These are phyloP conservation scores for Colletotrichum magnum DNA, from an alignment of 2,329 filamentous ascomycete species.

Conservation along the genomic window DNA sequence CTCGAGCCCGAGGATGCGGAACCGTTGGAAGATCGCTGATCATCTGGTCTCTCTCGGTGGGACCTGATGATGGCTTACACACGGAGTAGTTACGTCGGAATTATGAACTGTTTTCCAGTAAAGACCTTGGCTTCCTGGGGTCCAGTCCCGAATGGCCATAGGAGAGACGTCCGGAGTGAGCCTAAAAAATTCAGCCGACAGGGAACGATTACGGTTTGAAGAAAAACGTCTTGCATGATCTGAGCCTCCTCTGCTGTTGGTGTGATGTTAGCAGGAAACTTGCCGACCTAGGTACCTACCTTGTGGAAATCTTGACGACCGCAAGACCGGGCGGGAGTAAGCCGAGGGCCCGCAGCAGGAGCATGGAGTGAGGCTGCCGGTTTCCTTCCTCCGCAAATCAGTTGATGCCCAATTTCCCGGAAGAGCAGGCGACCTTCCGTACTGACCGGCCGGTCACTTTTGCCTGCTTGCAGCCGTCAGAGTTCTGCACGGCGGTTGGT, in stretches of 20 bases:
- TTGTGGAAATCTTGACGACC: too few relatives aligned
- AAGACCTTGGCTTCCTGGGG: conserved; percentile 11
- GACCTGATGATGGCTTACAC: neutral
- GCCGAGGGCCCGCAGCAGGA: too few relatives aligned
- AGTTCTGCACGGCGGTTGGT: too few relatives aligned
- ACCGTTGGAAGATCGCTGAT: neutral
- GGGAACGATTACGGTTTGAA: neutral
- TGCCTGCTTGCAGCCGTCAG: too few relatives aligned
- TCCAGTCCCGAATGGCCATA: neutral
- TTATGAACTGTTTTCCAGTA: neutral
- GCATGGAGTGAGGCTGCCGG: too few relatives aligned
- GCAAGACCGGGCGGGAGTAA: too few relatives aligned
- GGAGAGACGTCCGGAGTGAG: neutral
- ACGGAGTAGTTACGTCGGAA: neutral
- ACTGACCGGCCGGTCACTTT: too few relatives aligned
- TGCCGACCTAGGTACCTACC: too few relatives aligned
- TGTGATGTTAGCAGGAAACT: neutral
- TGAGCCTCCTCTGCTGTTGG: conserved; percentile 3
- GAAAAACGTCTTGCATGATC: neutral
- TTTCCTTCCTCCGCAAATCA: too few relatives aligned
- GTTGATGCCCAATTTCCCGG: too few relatives aligned
- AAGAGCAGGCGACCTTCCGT: too few relatives aligned
- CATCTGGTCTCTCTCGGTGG: too few relatives aligned
- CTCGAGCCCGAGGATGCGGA: neutral
- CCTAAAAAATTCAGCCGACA: neutral